Base-by-base conservation (phyloP, 2,329 filamentous ascomycete genomes). In the Albophoma yamanashiensis region DNA sequence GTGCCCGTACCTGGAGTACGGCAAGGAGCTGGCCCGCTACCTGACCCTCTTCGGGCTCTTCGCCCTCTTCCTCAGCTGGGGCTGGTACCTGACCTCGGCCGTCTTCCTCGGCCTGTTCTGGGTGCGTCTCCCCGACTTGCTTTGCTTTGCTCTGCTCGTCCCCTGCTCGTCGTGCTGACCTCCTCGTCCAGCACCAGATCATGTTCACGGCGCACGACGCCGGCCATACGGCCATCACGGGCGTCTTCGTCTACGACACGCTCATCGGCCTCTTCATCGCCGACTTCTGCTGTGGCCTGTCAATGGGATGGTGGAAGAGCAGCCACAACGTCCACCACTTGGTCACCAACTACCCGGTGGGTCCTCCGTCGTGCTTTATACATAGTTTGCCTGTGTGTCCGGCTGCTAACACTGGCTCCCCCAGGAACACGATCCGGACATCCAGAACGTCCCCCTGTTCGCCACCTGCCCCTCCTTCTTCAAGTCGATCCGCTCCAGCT, bases 291-390 rank as follows among this genome's bases (percentile, higher is more conserved):
- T 94, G 94, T 42, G 94, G 94, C 0, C 76, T 99, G 40, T 96
- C 91, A 34, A 76, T 96, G 58, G 91, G 93, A 55, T 99, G 94
- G 94, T 99, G 94, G 93, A 97, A 97, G 75, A 83, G 86, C 62
- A 97, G 87, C 71, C 93, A 97, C 74, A 97, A 97, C 69, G 92
- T 97, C 11, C 93, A 97, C 71, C 93, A 99, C 69, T 92, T 99
- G 66, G 89, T 97, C 58, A 99, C 94, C 22, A 99, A 99, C 73
- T 88, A 89, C 50, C 90, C 92, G 15, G 50, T 53, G 50, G 4
- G 50, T 53, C 50, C 17, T 5, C 31, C 47, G 9, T 12, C n/a
- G 12, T 8, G 17, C 9, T 6, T 31, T 5, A 5, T 5, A 5
- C 27, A 5, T 5, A 5, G 27, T 31, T 39, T 39, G 47, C 47